Evolutionary conservation across 805 yeast species (phyloP).

Genomic region (Teunomyces kruisii): DNA sequence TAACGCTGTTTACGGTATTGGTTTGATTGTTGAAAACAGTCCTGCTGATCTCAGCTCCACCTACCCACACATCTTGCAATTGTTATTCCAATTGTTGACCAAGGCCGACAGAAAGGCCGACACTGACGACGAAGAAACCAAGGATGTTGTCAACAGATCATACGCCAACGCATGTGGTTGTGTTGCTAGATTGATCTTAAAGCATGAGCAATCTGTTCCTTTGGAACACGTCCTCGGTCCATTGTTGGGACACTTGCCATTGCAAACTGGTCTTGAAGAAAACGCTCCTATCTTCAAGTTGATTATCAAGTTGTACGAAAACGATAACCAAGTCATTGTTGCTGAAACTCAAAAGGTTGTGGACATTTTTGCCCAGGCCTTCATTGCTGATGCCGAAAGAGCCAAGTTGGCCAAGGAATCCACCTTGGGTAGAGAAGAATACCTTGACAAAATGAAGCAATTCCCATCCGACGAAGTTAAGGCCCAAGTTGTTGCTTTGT

Average conservation of each 20-base stretch:
- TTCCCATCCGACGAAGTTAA: constrained; percentile 70
- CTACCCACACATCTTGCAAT: constrained; percentile 70
- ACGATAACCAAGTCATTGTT: constrained; percentile 55
- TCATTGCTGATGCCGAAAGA: constrained; percentile 73
- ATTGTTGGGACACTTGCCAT: constrained; percentile 76
- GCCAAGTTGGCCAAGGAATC: constrained; percentile 67
- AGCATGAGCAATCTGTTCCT: constrained; percentile 72
- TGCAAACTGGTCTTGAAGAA: constrained; percentile 87
- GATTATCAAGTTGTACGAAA: constrained; percentile 68
- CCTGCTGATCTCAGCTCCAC: constrained; percentile 59
- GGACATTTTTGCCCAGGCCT: constrained; percentile 66
- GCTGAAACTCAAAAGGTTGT: constrained; percentile 61
- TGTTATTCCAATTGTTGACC: constrained; percentile 76
- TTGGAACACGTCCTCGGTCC: constrained; percentile 70
- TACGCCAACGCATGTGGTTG: constrained; percentile 96
- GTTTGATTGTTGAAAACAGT: constrained; percentile 61
- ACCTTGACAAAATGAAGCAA: constrained; percentile 74
- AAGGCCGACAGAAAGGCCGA: constrained; percentile 58
- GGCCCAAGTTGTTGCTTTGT: constrained; percentile 62
- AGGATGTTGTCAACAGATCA: constrained; percentile 77
- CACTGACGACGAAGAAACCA: constrained; percentile 66
- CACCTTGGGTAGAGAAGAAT: constrained; percentile 84
- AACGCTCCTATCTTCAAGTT: constrained; percentile 86
- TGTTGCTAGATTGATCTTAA: constrained; percentile 86
- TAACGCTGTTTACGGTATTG: constrained; percentile 95